Percentiles rank a stretch among this genome's conserved stretches.
phyloP scores from a whole-genome alignment of 164 flowering plant species.

The Amborella trichopoda region DNA sequence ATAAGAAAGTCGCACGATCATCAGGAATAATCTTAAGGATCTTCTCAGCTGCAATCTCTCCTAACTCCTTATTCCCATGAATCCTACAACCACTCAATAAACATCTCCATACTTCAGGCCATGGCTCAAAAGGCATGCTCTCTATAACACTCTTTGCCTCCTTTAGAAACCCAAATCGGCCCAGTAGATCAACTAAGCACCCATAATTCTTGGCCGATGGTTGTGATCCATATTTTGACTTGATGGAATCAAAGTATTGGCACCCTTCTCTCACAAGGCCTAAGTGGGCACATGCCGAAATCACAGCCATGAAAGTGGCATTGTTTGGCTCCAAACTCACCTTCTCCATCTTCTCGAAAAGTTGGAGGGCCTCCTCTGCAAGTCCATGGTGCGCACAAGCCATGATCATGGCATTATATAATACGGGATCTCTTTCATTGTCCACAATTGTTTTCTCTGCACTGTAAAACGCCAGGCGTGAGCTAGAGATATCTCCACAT shows the following conservation, averaged over 20 bases:
- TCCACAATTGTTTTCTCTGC: no score
- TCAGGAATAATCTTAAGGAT: constrained; percentile 25
- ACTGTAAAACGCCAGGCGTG: constrained; percentile 21
- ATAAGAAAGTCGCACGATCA: constrained; percentile 24
- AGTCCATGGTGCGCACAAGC: constrained; percentile 51
- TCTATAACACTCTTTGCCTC: constrained; percentile 33
- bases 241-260: constrained; percentile 26
- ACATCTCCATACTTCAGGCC: constrained; percentile 46
- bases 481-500: constrained; percentile 39
- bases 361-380: constrained; percentile 24
- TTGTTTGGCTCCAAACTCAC: constrained; percentile 28
- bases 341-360: constrained; percentile 27
- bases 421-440: constrained; percentile 41
- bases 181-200: constrained; percentile 42
- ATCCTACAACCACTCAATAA: constrained; percentile 44
- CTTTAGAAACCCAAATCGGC: constrained; percentile 35
- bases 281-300: constrained; percentile 39
- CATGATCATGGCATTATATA: constrained; percentile 78
- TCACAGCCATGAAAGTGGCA: constrained; percentile 37
- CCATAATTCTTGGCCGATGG: constrained; percentile 37
- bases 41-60: constrained; percentile 25
- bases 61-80: constrained; percentile 32
- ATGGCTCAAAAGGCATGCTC: constrained; percentile 38
- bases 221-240: constrained; percentile 16
- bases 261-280: constrained; percentile 38